Conservation (phyloP, 2,329 filamentous ascomycete species). For the Verruconis gallopava region DNA sequence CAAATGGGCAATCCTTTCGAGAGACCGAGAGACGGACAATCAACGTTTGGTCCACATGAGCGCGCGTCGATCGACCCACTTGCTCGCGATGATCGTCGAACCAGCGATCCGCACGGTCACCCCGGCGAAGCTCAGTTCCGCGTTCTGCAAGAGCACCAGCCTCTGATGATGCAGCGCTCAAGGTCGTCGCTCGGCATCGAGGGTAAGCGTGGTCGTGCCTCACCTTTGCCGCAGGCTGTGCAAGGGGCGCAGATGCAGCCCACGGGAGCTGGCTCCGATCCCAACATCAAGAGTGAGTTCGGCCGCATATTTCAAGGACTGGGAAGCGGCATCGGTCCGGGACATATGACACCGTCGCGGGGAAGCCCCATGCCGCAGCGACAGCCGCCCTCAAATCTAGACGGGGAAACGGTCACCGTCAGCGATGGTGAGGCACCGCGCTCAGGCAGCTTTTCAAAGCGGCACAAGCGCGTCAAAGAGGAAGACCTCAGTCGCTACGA, state of each 20-base stretch:
- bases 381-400: neutral
- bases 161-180: constrained; percentile 36
- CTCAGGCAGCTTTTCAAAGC: constrained; percentile 20
- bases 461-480: constrained; percentile 43
- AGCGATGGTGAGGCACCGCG: constrained; percentile 15
- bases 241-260: constrained; percentile 79
- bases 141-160: constrained; percentile 18
- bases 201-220: constrained; percentile 69
- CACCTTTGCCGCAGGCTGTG: constrained; percentile 82
- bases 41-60: constrained; percentile 1
- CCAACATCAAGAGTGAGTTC: constrained; percentile 88
- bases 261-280: constrained; percentile 65
- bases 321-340: constrained; percentile 50
- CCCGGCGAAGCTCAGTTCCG: neutral
- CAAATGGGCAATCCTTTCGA: constrained; percentile 7
- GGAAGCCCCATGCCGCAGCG: constrained; percentile 31
- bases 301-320: constrained; percentile 94
- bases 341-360: constrained; percentile 40
- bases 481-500: constrained; percentile 51
- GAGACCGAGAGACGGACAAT: constrained; percentile 3
- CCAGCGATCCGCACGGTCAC: constrained; percentile 7
- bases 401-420: constrained; percentile 6
- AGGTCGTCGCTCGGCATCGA: constrained; percentile 58
- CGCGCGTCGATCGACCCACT: neutral
- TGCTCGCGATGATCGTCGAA: constrained; percentile 2